A percentile compares a stretch with the other conserved stretches of the same genome.
These are phyloP conservation scores for Termitomyces sp. DNA, from an alignment of 768 basidiomycete species.

Conservation along the genomic window DNA sequence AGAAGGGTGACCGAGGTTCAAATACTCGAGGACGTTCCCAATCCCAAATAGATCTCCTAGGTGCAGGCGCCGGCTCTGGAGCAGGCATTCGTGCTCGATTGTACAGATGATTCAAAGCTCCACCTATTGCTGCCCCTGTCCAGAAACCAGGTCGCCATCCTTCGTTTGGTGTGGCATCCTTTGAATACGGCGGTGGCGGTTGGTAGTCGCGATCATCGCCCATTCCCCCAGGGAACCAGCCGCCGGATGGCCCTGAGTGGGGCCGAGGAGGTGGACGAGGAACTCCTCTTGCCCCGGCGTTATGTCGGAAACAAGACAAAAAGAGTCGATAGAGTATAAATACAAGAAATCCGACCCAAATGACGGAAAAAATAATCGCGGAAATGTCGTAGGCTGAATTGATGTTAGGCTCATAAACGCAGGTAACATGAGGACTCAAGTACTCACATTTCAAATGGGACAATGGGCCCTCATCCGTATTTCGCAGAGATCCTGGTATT, in stretches of 20 bases:
- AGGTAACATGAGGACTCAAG: conserved; percentile 12
- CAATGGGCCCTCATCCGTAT: conserved; percentile 23
- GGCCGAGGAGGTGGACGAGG: conserved; percentile 27
- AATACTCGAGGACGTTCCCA: conserved; percentile 49
- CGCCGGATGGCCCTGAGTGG: conserved; percentile 33
- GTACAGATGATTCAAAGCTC: conserved; percentile 55
- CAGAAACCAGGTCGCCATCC: conserved; percentile 76
- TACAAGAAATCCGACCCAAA: conserved; percentile 51
- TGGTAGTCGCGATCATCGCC: conserved; percentile 30
- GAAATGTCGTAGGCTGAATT: conserved; percentile 41
- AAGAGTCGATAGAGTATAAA: conserved; percentile 57
- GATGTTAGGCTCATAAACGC: not conserved
- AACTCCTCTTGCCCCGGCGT: conserved; percentile 22
- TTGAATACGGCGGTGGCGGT: conserved; percentile 61
- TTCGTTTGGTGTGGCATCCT: conserved; percentile 23
- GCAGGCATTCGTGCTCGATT: conserved; percentile 26
- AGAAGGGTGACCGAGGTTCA: conserved; percentile 21
- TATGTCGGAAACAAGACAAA: conserved; percentile 43
- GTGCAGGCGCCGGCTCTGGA: conserved; percentile 2
- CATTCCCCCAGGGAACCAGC: conserved; percentile 52
- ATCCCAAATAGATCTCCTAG: conserved; percentile 37
- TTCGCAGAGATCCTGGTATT: conserved; percentile 45
- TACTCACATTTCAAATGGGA: conserved; percentile 25
- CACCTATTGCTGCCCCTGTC: conserved; percentile 77
- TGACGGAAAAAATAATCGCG: conserved; percentile 45